A percentile compares a stretch with the other conserved stretches of the same genome.
Evolutionary conservation across 176 grass and related monocot genomes (phyloP).

Genomic region (Oryza glumipatula): DNA sequence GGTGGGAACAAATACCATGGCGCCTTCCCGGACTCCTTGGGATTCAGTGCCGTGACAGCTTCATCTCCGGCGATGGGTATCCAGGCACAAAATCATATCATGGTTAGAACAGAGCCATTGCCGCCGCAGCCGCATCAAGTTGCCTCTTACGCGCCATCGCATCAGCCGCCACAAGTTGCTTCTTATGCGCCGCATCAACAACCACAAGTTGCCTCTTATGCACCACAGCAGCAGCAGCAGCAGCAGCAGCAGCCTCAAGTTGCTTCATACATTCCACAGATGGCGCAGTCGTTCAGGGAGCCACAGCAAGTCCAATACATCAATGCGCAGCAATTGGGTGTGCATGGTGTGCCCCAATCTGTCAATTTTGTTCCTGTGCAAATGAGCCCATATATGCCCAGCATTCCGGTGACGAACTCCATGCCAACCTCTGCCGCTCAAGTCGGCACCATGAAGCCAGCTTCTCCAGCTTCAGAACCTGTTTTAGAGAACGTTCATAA

Average conservation of each 20-base stretch:
- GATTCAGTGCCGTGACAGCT: conserved; percentile 31
- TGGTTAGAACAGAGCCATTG: conserved; percentile 43
- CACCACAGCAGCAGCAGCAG: conserved; percentile 36
- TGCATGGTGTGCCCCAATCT: conserved; percentile 37
- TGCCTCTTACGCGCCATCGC: conserved; percentile 37
- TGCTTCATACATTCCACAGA: conserved; percentile 47
- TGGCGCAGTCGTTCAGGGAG: conserved; percentile 59
- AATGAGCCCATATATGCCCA: conserved; percentile 54
- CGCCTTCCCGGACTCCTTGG: conserved; percentile 42
- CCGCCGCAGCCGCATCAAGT: conserved; percentile 34
- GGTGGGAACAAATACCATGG: conserved; percentile 28
- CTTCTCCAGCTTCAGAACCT: conserved; percentile 42
- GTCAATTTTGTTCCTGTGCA: conserved; percentile 59
- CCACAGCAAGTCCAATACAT: conserved; percentile 69
- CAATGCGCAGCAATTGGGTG: conserved; percentile 61
- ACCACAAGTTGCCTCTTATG: conserved; percentile 48
- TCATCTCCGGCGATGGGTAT: conserved; percentile 42
- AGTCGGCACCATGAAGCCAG: conserved; percentile 37
- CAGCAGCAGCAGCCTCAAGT: conserved; percentile 41
- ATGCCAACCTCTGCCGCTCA: conserved; percentile 23
- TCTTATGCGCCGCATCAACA: conserved; percentile 43
- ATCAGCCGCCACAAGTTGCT: conserved; percentile 26
- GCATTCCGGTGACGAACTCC: conserved; percentile 9
- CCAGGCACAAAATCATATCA: conserved; percentile 36
- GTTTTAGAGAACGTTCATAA: conserved; percentile 47